Base-by-base conservation (phyloP, 345 rosid genomes). In the Geranium brycei region DNA sequence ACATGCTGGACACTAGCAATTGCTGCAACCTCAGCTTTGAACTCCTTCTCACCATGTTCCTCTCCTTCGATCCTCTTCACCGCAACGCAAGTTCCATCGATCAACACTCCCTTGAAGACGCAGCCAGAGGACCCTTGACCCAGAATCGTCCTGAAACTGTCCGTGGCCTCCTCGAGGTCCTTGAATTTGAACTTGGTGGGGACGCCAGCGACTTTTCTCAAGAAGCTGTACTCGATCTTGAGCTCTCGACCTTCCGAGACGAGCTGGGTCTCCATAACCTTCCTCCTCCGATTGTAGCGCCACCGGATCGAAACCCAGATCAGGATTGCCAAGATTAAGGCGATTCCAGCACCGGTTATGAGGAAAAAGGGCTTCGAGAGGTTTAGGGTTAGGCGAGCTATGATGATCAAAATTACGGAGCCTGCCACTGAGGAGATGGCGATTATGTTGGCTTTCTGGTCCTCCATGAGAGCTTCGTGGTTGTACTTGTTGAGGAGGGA, bases 141-240 rank as follows among this genome's bases (percentile, higher is more conserved):
- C 32, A 87, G 62, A 57, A 79, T 61, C 3, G 82, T 62, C 16
- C 69, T 68, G 68, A 88, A 91, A 61, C 82, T 75, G 17, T 84
- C 87, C 0, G 96, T 88, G 4, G 96, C 98, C 60, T 85, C 90
- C 67, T 87, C 98, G 0, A 91, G 76, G 68, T 91, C 96, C 40
- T 73, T 80, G 71, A 64, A 71, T 41, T 77, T 72, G 72, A 87
- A 91, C 62, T 77, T 87, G 1, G 72, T 87, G 0, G 98, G 96
- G 11, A 88, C 78, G 4, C 95, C 95, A 0, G 98, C 95, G 18
- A 91, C 95, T 78, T 85, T 87, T 63, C 98, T 64, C 0, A 91
- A 73, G 60, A 91, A 88, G 67, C 95, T 91, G 70, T 87, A 91
- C 65, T 91, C 96, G 17, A 84, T 78, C 32, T 86, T 76, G 13